Percentiles rank a stretch among this genome's conserved stretches.
phyloP scores from a whole-genome alignment of 768 basidiomycete genomes.

The Paxillus rubicundulus region DNA sequence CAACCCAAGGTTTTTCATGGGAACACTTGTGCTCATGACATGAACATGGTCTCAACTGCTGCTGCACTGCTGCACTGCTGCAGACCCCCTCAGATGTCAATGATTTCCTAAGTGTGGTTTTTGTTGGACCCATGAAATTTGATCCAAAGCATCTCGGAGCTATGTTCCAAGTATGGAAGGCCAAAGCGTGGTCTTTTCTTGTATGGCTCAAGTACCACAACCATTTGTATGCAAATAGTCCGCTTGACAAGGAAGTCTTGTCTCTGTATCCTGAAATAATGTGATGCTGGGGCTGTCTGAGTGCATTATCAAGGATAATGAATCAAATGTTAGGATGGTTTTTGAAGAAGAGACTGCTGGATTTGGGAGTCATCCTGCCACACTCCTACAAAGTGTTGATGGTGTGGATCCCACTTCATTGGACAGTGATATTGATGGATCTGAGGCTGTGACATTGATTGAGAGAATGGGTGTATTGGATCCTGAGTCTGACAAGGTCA shows the following conservation, averaged over 20 bases:
- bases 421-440: too few relatives aligned
- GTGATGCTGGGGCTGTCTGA: neutral
- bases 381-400: too few relatives aligned
- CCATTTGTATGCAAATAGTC: neutral
- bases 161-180: neutral
- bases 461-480: conserved; percentile 33
- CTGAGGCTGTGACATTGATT: too few relatives aligned
- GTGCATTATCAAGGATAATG: conserved; percentile 15
- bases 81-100: conserved; percentile 24
- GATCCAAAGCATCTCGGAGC: neutral
- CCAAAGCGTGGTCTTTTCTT: neutral
- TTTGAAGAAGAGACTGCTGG: conserved; percentile 31
- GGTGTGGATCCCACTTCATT: too few relatives aligned
- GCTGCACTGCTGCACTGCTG: conserved; percentile 26
- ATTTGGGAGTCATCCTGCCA: conserved; percentile 24
- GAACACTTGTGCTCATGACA: conserved; percentile 35
- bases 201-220: conserved; percentile 1
- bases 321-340: neutral
- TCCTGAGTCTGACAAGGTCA: conserved; percentile 21
- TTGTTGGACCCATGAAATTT: conserved; percentile 27
- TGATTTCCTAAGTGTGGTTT: conserved; percentile 26
- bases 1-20: conserved; percentile 30
- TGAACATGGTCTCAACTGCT: conserved; percentile 32
- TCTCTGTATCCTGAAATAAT: conserved; percentile 1
- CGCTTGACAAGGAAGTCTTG: neutral